Evolutionary conservation across 2,329 filamentous ascomycete genomes (phyloP), one percentile per base, ranked within the genome.

Genomic region (Hymenoscyphus infarciens): DNA sequence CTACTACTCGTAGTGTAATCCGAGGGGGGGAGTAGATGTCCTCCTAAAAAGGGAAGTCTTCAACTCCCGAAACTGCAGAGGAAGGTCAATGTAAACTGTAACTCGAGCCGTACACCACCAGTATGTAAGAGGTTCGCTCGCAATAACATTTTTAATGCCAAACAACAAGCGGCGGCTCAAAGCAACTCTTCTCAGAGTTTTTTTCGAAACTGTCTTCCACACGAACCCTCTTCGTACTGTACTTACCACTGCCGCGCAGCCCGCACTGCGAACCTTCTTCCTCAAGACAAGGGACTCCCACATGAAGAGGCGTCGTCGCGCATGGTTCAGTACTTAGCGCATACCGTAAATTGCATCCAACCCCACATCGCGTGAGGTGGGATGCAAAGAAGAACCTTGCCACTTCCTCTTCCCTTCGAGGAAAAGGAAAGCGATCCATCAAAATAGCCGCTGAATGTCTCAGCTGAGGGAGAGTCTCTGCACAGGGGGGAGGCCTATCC

Each of bases 161-260:
- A 45, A 45, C 42, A n/a, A n/a, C n/a, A n/a, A n/a, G n/a, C n/a
- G n/a, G n/a, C n/a, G n/a, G n/a, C n/a, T n/a, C n/a, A n/a, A 52
- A 22, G 45, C 19, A 52, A 22, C 19, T 52, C 7, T 25, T 22
- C n/a, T n/a, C n/a, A n/a, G n/a, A n/a, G n/a, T n/a, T n/a, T n/a
- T n/a, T n/a, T n/a, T n/a, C n/a, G 29, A 42, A 33, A 16, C 42
- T 16, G 10, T 10, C 19, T 25, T 31, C 29, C 2, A n/a, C 13
- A 42, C 33, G 1, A 22, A 22, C 45, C 45, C 45, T 52, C 19
- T 58, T 58, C 60, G 53, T 60, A 66, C n/a, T n/a, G n/a, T n/a
- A n/a, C n/a, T n/a, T n/a, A n/a, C n/a, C n/a, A n/a, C n/a, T 65
- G 63, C 64, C 64, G 59, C 52, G 53, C 64, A 56, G 61, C 59